Base-by-base conservation (phyloP, 2,329 filamentous ascomycete genomes). In the Byssothecium circinans region DNA sequence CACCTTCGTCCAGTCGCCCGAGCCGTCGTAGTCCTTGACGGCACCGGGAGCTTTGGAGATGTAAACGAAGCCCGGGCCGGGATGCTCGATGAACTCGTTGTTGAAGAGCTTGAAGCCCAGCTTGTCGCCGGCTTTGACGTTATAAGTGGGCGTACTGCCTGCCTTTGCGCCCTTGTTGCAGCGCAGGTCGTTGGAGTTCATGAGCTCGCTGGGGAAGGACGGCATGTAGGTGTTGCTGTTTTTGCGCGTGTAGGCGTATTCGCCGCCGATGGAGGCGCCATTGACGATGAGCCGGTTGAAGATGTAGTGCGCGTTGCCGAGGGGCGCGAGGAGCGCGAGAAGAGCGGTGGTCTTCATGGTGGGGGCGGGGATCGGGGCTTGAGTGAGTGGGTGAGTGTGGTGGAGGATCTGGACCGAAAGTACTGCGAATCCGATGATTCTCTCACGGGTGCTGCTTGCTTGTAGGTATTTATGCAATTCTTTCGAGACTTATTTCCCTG, bases 1-100 rank as follows among this genome's bases (percentile, higher is more conserved):
- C 41, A 68, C 65, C 57, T 71, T 71, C 52, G 62, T 56, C 68
- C 68, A 71, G 38, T 67, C 65, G n/a, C 66, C 78, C 44, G 86
- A 80, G 55, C 86, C 85, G 70, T 90, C 86, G 61, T 87, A 85
- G 29, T 77, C 78, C 62, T 86, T 81, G 50, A 88, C 78, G 66
- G 83, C 86, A 69, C 8, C 81, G 52, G 87, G 76, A 47, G 79
- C 82, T 66, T 76, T 69, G 50, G 59, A 62, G 48, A 71, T 59
- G 58, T 71, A 71, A 17, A 70, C 66, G 41, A 70, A 68, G 15
- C 66, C 60, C n/a, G 67, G 67, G 19, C 68, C 67, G 11, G 68
- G 68, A 33, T 71, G 67, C 50, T 68, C 70, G 60, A 81, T 74
- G 60, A 75, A 61, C 55, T 77, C 71, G 61, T 75, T 73, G 71